Evolutionary conservation across 768 basidiomycete species (phyloP), one percentile per base, ranked within the genome.

Genomic region (Mycena leptocephala): DNA sequence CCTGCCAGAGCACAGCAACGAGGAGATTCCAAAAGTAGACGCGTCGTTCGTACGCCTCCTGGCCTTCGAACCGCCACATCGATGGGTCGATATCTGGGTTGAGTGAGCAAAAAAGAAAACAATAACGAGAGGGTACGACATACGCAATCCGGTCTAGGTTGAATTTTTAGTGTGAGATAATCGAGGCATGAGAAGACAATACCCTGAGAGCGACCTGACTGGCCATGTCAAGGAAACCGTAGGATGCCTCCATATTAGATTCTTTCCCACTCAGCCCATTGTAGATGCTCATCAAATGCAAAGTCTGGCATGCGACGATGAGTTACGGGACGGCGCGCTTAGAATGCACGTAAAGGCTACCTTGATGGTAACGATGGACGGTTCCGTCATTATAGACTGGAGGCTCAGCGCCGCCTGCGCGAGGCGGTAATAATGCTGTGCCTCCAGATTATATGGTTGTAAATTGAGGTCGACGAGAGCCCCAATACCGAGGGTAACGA

Each of bases 1-100:
- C 90, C 87, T 90, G 89, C 89, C 90, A 91, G 53, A 90, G 79
- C n/a, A 88, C 85, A 18, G 82, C 87, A 30, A 86, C 70, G 76
- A 91, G 82, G 35, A 92, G 82, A 79, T 89, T 89, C 90, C 90
- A 92, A 81, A 92, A 92, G 82, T 89, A 91, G 10, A 86, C 83
- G 26, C 91, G 87, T 71, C 90, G 86, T 32, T 90, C 89, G 75
- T 92, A 91, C 9, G 87, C 89, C 56, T 90, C 90, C 65, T 86
- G 88, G 16, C 87, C 89, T 56, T 84, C 68, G 59, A 92, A 85
- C 46, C 87, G 85, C 90, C 91, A 92, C 77, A 87, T 82, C 13
- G 87, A 86, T 20, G 90, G 89, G 81, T 91, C 89, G 55, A 89
- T 83, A 79, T 91, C 88, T 89, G 74, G n/a, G 58, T 56, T 26